Evolutionary conservation across 306 rosid genomes (phyloP), one percentile per base, ranked within the genome.

Genomic region (Inga oerstediana): DNA sequence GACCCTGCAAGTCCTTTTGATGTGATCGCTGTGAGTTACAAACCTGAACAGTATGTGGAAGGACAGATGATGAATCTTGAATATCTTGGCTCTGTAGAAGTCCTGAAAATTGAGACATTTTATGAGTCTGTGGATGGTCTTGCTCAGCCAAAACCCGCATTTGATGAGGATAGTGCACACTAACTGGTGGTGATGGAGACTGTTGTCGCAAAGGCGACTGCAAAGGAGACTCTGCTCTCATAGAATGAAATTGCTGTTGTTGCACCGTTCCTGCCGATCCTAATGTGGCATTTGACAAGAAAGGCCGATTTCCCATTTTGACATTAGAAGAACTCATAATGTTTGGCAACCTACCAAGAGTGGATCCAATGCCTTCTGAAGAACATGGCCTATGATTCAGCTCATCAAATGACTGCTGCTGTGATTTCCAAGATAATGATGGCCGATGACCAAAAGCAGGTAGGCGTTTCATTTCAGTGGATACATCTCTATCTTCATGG

Each of bases 401-500:
- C 76, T 85, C 89, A 82, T 88, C 93, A 84, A 84, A 64, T 44
- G 90, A 70, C 39, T 88, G 83, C 65, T 92, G 93, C 88, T 85
- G 96, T 72, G 88, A 79, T 64, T 88, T 85, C 98, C 97, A 94
- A 61, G 93, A 88, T 74, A 89, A 85, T 68, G 91, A 86, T 71
- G 85, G 46, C 72, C 79, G 89, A 52, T 72, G 87, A 51, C 86
- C 90, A 68, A 84, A 82, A 79, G 91, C 91, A 83, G 90, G 87
- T 32, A 82, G 61, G 72, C 90, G 97, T 83, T 90, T 91, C 74
- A 77, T 92, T 34, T 85, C 94, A 74, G 76, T 76, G 72, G 89
- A 79, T 13, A 85, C 80, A 80, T 90, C 93, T 69, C 84, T 79
- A 83, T 82, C 89, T 79, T 79, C 78, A 59, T 80, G 92, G 79